Base-by-base conservation (phyloP, 345 rosid genomes). In the Adansonia digitata region DNA sequence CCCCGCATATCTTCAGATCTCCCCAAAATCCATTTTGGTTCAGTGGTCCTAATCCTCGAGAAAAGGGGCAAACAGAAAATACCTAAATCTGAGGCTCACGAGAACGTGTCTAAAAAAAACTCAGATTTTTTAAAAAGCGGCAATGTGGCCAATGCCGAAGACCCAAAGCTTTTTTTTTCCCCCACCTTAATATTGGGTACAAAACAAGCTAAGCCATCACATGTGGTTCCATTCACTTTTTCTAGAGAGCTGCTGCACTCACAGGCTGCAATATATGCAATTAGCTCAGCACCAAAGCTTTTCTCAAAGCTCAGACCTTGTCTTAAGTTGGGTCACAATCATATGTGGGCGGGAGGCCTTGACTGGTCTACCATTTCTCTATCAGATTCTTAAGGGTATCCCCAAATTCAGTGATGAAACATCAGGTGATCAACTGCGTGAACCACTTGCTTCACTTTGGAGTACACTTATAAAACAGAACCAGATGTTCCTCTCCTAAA, bases 31-130 rank as follows among this genome's bases (percentile, higher is more conserved):
- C 34, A 73, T 29, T 4, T 29, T 29, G 46, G 69, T 14, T 31
- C 76, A 73, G 46, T 60, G 69, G 69, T 72, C 31, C 56, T 42
- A 57, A 72, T 56, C 43, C 75, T 72, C 53, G 53, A 72, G 66
- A 56, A 72, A 56, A 15, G 66, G 31, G 20, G 18, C 24, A 22
- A 56, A 13, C 39, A 43, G 0, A 72, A 72, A 42, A 39, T 39
- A 60, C 35, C 69, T 45, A 43, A 60, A 39, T 56, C 35, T 37
- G 49, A 57, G 5, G 4, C 51, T 72, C 66, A 48, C 20, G 24
- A 49, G 42, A 52, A 52, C 12, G 24, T 51, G 74, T 52, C 60
- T 59, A 51, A 35, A 10, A 55, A 71, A 3, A 12, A 31, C 6
- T 71, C 39, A 62, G 63, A 59, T 60, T 31, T 60, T 59, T 0